phyloP scores from a whole-genome alignment of 257 asterid genomes.

The Coffea eugenioides region DNA sequence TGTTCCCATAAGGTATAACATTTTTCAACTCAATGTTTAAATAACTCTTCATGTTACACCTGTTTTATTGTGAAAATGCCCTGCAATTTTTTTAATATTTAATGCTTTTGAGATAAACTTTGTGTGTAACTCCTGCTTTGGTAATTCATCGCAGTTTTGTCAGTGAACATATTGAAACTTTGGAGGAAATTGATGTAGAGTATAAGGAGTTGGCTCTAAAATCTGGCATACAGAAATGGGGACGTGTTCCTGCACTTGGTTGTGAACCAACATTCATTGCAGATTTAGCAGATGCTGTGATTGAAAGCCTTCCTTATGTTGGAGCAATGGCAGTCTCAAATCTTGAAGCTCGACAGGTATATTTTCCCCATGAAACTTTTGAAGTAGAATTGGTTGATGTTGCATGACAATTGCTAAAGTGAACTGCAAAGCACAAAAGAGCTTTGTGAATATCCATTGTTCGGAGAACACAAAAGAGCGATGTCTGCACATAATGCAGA shows the following conservation, averaged over 20 bases:
- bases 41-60: neutral
- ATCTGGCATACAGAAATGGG: slow-evolving; percentile 97
- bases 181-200: slow-evolving; percentile 99
- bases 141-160: slow-evolving; percentile 65
- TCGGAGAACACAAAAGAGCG: neutral
- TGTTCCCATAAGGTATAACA: slow-evolving; percentile 57
- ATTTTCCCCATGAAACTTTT: neutral
- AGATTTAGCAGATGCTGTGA: slow-evolving; percentile 98
- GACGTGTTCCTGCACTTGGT: slow-evolving; percentile 97
- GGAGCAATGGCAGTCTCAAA: slow-evolving; percentile 99
- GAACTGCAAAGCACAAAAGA: no score
- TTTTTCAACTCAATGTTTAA: slow-evolving; percentile 7
- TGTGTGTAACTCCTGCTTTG: slow-evolving; percentile 10
- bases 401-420: neutral
- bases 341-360: slow-evolving; percentile 98
- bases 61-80: neutral
- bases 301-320: slow-evolving; percentile 97
- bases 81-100: neutral
- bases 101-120: slow-evolving; percentile 10
- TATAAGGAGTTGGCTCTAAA: slow-evolving; percentile 94
- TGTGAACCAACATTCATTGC: slow-evolving; percentile 88
- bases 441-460: neutral
- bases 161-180: slow-evolving; percentile 95
- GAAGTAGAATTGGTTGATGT: neutral
- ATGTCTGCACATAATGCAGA: neutral